Base-by-base conservation (phyloP, 176 grass and related monocot genomes). In the Musa beccarii region DNA sequence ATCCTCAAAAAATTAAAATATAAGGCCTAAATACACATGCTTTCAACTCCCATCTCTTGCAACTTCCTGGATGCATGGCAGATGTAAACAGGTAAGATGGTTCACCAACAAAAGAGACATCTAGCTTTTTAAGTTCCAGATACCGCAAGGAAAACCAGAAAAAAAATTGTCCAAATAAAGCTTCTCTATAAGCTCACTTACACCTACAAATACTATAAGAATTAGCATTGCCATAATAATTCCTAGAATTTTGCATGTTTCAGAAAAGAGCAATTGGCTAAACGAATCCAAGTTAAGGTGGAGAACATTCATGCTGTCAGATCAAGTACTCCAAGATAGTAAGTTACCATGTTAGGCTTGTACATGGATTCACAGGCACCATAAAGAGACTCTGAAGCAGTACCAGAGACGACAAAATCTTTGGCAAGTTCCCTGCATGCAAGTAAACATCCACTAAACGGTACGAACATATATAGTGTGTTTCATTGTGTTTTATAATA, bases 351-450 rank as follows among this genome's bases (percentile, higher is more conserved):
- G 82, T 89, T 71, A 78, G 90, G 90, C 73, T 98, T 93, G 72
- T 93, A 98, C 94, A 98, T 98, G 86, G 94, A 91, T 76, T 98
- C 94, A 53, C 88, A 93, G 63, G 80, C 88, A 87, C 94, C 94
- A 89, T 93, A 93, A 71, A 98, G 76, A 76, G 88, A 93, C 63
- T 97, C 94, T 14, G 87, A 82, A 85, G 94, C 88, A 68, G 90
- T 91, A 73, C 90, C 88, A 25, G 94, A 93, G 34, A 98, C 94
- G n/a, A 98, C 94, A 89, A 91, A 98, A 82, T 98, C 90, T 81
- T 93, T 89, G 8, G 94, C 94, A 50, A 98, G 82, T 59, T 98
- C 90, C 84, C 94, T 98, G 86, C 76, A 82, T 8, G 73, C 69
- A 73, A 66, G 17, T 83, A 83, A 74, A 55, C 53, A 25, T 29